A percentile compares a stretch with the other conserved stretches of the same genome.
Evolutionary conservation across 305 asterid genomes (phyloP).

Genomic region (Vinca major): DNA sequence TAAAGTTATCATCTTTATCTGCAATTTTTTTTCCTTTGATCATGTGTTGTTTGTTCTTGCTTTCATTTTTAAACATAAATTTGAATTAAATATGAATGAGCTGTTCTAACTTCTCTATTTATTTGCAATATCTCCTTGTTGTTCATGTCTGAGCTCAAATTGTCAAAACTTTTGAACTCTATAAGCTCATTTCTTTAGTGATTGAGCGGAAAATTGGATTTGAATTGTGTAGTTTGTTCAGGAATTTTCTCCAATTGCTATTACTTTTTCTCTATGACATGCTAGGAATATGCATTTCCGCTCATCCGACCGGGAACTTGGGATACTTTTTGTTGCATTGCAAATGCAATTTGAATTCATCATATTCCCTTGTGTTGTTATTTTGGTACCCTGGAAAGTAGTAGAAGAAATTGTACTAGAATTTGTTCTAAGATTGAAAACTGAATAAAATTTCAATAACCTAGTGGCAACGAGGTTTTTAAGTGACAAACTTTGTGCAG

Average conservation of each 20-base stretch:
- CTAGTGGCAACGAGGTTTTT: not conserved
- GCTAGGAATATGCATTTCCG: not conserved
- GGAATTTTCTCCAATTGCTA: not conserved
- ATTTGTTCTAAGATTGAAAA: not conserved
- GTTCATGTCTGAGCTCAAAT: not conserved
- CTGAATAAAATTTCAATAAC: not conserved
- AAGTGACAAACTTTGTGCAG: not conserved
- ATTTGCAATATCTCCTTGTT: too few species aligned
- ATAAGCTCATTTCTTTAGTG: not conserved
- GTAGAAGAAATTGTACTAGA: not conserved
- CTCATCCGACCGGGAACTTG: not conserved
- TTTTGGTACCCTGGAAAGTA: not conserved
- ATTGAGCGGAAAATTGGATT: not conserved
- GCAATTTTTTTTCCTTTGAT: too few species aligned
- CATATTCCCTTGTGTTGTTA: not conserved
- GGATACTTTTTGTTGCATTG: not conserved
- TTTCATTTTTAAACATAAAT: too few species aligned
- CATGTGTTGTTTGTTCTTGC: too few species aligned
- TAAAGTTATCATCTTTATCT: too few species aligned
- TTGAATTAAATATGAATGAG: too few species aligned
- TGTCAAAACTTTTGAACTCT: not conserved
- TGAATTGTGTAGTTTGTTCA: not conserved
- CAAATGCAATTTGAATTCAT: not conserved
- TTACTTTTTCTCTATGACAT: not conserved
- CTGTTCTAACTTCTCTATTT: too few species aligned